Base-by-base conservation (phyloP, 805 yeast species). In the Hanseniaspora hatyaiensis region DNA sequence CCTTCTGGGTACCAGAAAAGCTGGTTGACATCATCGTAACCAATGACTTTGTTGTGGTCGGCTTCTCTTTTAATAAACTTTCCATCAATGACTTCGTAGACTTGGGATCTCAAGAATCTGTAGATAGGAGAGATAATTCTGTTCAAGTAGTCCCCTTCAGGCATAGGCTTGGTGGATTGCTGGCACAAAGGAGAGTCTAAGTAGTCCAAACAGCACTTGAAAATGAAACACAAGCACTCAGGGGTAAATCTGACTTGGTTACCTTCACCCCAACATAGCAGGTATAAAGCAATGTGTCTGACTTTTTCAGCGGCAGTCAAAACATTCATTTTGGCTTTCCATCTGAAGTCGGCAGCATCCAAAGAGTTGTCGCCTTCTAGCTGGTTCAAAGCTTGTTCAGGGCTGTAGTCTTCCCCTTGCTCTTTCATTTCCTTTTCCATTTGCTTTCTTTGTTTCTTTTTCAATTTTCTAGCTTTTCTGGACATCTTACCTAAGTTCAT, bases 1-100 rank as follows among this genome's bases (percentile, higher is more conserved):
- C 98, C 99, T 69, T 94, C 97, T 40, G 97, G 96, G 68, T 94
- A 92, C 99, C 99, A 92, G 70, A 94, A 92, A 58, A 92, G 74
- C 73, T 92, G 99, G 67, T 92, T 92, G 52, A 92, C 94, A 72
- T 92, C 99, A 71, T 92, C 99, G 65, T 92, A 92, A 65, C 98
- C 94, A 59, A 83, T 74, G 53, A 83, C 70, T 54, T 77, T 70
- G 67, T 80, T 80, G 66, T 83, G 94, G 64, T 83, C 94, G 61
- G 70, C 78, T 70, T 83, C 92, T 69, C 94, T 80, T 65, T 82
- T 82, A 52, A 82, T 80, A 57, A 74, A 82, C 66, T 86, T 78
- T 51, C 92, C 92, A 56, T 82, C 86, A 53, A 75, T 74, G 56
- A 82, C 75, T 66, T 82, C 92, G 57, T 81, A 83, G 49, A 82